Evolutionary conservation across 768 basidiomycete species (phyloP).

Genomic region (Tephrocybe sp.): DNA sequence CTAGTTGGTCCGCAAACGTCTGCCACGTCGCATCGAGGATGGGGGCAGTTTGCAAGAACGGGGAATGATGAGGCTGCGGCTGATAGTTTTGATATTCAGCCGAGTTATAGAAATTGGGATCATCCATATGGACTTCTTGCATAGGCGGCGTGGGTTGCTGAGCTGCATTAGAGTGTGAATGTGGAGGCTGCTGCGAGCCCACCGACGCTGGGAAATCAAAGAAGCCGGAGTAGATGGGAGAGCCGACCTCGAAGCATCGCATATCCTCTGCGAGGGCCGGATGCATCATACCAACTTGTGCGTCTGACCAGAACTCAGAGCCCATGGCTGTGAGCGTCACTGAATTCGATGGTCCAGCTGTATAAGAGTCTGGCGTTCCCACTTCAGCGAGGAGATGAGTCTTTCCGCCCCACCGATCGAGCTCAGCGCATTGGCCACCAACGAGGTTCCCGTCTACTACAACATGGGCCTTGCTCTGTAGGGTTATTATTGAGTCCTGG

Average conservation of each 20-base stretch:
- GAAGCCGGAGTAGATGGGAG: slow-evolving; percentile 20
- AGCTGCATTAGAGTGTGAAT: too few relatives aligned
- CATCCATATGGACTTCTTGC: slow-evolving; percentile 7
- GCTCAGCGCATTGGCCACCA: slow-evolving; percentile 35
- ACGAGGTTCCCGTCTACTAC: slow-evolving; percentile 29
- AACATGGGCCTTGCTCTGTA: slow-evolving; percentile 46
- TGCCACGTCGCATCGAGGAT: slow-evolving; percentile 65
- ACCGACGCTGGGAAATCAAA: slow-evolving; percentile 24
- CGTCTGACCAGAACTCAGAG: slow-evolving; percentile 14
- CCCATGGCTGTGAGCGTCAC: slow-evolving; percentile 3
- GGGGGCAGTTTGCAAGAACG: slow-evolving; percentile 28
- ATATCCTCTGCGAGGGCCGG: slow-evolving; percentile 54
- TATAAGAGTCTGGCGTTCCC: slow-evolving; percentile 6
- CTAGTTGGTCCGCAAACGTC: slow-evolving; percentile 68
- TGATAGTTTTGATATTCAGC: slow-evolving; percentile 10
- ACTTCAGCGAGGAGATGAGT: slow-evolving; percentile 41
- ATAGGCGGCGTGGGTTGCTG: slow-evolving; percentile 4
- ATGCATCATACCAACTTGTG: slow-evolving; percentile 33
- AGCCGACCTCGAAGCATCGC: slow-evolving; percentile 29
- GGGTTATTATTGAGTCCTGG: slow-evolving; percentile 40
- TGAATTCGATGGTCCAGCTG: slow-evolving; percentile 1
- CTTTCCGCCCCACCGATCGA: slow-evolving; percentile 56
- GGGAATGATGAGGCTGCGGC: slow-evolving; percentile 5
- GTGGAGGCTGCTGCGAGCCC: background rate
- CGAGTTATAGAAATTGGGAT: slow-evolving; percentile 8